These are phyloP conservation scores for Pichia sp. DNA, from an alignment of 1,139 yeast species.

Conservation along the genomic window DNA sequence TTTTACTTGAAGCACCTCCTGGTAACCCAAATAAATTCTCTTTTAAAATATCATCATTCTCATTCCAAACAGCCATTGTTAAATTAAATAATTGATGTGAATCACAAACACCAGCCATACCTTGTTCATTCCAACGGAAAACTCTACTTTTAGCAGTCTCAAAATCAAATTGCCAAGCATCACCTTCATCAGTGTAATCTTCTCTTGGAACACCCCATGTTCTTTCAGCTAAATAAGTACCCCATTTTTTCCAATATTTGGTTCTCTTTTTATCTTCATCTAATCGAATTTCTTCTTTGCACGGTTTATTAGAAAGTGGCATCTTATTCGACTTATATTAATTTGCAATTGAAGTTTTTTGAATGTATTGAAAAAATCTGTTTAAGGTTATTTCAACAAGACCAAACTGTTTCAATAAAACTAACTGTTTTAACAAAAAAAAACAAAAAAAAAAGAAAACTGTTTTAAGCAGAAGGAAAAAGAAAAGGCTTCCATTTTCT, in stretches of 20 bases:
- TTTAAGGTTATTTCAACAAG: no score
- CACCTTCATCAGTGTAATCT: conserved; percentile 82
- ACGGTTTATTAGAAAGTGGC: conserved; percentile 16
- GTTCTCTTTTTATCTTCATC: conserved; percentile 48
- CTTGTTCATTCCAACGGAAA: conserved; percentile 97
- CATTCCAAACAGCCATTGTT: conserved; percentile 88
- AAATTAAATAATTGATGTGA: conserved; percentile 74
- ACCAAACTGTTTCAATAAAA: neutral
- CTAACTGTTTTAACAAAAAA: neutral
- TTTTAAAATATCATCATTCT: conserved; percentile 76
- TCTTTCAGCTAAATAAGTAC: conserved; percentile 85
- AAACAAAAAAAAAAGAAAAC: neutral
- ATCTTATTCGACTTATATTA: neutral
- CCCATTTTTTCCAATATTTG: conserved; percentile 85
- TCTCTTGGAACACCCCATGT: conserved; percentile 96
- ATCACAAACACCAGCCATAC: conserved; percentile 87
- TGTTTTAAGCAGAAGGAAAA: neutral
- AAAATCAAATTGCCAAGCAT: conserved; percentile 92
- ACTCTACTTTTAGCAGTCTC: conserved; percentile 80
- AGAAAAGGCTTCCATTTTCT: no score
- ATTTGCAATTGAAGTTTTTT: neutral
- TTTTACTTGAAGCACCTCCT: conserved; percentile 82
- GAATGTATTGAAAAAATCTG: no score
- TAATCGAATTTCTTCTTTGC: conserved; percentile 61
- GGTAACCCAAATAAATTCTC: conserved; percentile 88